Base-by-base conservation (phyloP, 495 filamentous ascomycete species). In the Aspergillus wentii region DNA sequence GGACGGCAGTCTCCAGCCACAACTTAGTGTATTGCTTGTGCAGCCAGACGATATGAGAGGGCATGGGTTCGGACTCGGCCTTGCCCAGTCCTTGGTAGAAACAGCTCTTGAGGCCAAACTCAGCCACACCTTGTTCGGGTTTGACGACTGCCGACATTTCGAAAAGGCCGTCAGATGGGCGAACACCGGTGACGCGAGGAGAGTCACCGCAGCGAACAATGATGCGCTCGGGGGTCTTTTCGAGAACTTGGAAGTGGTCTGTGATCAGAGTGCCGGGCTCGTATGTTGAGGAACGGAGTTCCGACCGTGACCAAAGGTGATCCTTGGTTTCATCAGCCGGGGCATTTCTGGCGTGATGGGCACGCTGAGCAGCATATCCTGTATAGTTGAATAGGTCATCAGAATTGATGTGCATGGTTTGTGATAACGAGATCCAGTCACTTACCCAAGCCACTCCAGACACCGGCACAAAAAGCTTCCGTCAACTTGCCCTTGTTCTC, bases 171-270 rank as follows among this genome's bases (percentile, higher is more conserved):
- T 87, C 84, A 13, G 72, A 78, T 16, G 69, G 63, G 23, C 83
- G 65, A 17, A 80, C 68, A 1, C 65, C 75, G 18, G 43, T 46
- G 17, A 73, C 72, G 33, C 77, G 64, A 0, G 84, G 84, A 4
- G 76, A 76, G 41, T 80, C 83, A 17, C 83, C 84, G 50, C 79
- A 81, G 13, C 84, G 76, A 19, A 86, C 71, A 5, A 74, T 54
- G 30, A 86, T 81, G 19, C 67, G 63, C 17, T 72, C 72, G 6
- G 75, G 64, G 13, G 71, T 76, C 56, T 83, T 81, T 41, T 78
- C 75, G 2, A 88, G 59, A 0, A 88, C 82, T 57, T 88, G 80
- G 56, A 88, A 87, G 59, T 88, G 83, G 52, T 88, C 83, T 17
- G 79, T 83, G 48, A 86, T 74, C 19, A 74, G 54, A 15, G 82